Conservation (phyloP, 192 early-diverging fungal species). For the Mortierella alpina region DNA sequence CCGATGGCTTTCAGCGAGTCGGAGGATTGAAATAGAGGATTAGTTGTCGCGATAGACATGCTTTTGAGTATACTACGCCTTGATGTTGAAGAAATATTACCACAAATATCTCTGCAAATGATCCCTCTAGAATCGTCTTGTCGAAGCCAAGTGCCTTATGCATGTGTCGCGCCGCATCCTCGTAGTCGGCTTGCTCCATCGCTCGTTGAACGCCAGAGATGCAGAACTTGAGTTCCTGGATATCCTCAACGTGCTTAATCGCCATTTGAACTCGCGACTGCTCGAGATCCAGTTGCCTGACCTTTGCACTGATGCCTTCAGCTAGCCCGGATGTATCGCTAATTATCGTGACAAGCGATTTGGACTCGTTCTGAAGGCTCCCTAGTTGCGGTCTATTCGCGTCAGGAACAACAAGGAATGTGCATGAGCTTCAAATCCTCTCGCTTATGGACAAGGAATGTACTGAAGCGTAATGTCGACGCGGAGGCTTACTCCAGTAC, state of each 20-base stretch:
- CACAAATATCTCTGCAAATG: constrained; percentile 71
- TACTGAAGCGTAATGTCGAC: neutral
- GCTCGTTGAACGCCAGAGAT: constrained; percentile 74
- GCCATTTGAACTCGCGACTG: constrained; percentile 78
- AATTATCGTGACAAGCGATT: constrained; percentile 64
- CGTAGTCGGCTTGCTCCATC: constrained; percentile 69
- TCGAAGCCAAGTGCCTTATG: constrained; percentile 72
- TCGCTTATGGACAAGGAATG: neutral
- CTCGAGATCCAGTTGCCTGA: constrained; percentile 86
- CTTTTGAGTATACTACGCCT: neutral
- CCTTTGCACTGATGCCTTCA: constrained; percentile 85
- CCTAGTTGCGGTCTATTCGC: constrained; percentile 63
- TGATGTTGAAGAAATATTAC: constrained; percentile 21
- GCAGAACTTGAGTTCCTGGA: constrained; percentile 79
- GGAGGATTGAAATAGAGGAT: neutral
- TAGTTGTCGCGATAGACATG: neutral
- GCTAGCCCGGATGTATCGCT: constrained; percentile 77
- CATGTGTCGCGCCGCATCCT: constrained; percentile 74
- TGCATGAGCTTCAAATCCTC: constrained; percentile 2
- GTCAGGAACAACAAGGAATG: neutral
- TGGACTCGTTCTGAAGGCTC: constrained; percentile 60
- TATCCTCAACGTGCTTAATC: constrained; percentile 76
- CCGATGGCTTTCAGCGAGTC: constrained; percentile 50
- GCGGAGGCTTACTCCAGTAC: constrained; percentile 56
- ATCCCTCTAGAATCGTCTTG: constrained; percentile 64